Evolutionary conservation across 192 early-diverging fungal species (phyloP), one percentile per base, ranked within the genome.

Genomic region (Allomyces arbusculus): DNA sequence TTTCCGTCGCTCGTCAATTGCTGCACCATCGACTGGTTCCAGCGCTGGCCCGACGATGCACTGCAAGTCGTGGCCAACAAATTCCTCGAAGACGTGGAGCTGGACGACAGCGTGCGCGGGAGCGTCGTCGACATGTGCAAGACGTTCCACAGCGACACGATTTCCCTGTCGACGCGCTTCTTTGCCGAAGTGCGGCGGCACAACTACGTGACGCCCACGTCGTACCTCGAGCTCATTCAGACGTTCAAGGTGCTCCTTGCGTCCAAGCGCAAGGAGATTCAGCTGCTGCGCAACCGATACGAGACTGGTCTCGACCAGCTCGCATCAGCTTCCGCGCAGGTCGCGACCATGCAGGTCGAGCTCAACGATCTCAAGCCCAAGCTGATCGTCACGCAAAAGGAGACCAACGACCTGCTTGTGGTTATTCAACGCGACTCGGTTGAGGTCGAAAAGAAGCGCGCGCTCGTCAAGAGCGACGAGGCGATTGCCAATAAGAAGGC

Each of bases 1-100:
- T 96, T 92, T 8, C 97, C 97, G 44, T 95, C 97, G 19, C 81
- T 99, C 75, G 98, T 99, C 86, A 99, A 99, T 72, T 91, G 97
- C 71, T 99, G 97, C 78, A 95, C 98, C 61, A 76, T 99, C 24
- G 92, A 99, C 78, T 98, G 97, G 95, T 95, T 97, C 63, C 95
- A 94, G 62, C 95, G 97, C 73, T 98, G 95, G 95, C 86, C 92
- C 0, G 88, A 93, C 70, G 91, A 95, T 71, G 95, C 94, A 2
- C 89, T 99, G 72, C 94, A 84, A 81, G 95, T 97, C 77, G 97
- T 99, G 24, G 95, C 91, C 33, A 84, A 84, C 64, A 95, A 99
- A 77, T 94, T 97, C 73, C 97, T 95, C 4, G 77, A 84, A 58
- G 79, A 83, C 4, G 73, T 98, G 28, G 95, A 98, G 70, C 78